A percentile compares a stretch with the other conserved stretches of the same genome.
phyloP scores from a whole-genome alignment of 129 eudicot genomes.

The Helichrysum umbraculigerum region DNA sequence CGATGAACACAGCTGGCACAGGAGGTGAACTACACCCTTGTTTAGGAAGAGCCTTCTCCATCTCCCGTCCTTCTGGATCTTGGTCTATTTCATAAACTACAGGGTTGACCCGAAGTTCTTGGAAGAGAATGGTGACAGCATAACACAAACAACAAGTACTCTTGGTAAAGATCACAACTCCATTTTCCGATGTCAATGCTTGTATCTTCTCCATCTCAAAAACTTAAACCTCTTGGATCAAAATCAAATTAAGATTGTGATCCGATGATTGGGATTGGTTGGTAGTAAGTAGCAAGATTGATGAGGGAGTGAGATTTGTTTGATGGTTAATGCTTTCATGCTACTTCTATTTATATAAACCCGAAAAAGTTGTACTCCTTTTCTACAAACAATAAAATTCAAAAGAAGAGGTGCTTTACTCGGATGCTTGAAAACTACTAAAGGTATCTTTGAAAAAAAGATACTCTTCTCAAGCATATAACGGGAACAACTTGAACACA shows the following conservation, averaged over 20 bases:
- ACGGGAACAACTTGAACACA: constrained; percentile 49
- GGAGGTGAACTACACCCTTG: constrained; percentile 53
- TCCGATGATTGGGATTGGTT: constrained; percentile 32
- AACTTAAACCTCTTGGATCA: constrained; percentile 23
- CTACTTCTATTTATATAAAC: constrained; percentile 54
- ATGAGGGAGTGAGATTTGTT: constrained; percentile 32
- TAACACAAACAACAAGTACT: constrained; percentile 83
- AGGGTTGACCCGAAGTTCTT: constrained; percentile 54
- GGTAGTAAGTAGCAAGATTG: constrained; percentile 26
- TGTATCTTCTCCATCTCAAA: constrained; percentile 60
- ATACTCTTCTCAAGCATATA: constrained; percentile 40
- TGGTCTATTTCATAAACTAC: constrained; percentile 56
- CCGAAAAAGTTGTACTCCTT: constrained; percentile 25
- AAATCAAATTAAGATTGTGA: constrained; percentile 34
- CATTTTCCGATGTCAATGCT: constrained; percentile 54
- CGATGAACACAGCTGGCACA: constrained; percentile 79
- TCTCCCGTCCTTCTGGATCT: constrained; percentile 63
- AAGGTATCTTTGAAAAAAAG: constrained; percentile 45
- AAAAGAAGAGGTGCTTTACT: constrained; percentile 43
- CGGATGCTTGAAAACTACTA: constrained; percentile 52
- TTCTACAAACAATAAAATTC: constrained; percentile 35
- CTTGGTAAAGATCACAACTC: constrained; percentile 71
- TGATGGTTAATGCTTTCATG: constrained; percentile 40
- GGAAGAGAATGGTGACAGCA: constrained; percentile 64
- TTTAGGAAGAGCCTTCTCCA: constrained; percentile 65